phyloP scores from a whole-genome alignment of 2,329 filamentous ascomycete species.

The Claviceps arundinis region DNA sequence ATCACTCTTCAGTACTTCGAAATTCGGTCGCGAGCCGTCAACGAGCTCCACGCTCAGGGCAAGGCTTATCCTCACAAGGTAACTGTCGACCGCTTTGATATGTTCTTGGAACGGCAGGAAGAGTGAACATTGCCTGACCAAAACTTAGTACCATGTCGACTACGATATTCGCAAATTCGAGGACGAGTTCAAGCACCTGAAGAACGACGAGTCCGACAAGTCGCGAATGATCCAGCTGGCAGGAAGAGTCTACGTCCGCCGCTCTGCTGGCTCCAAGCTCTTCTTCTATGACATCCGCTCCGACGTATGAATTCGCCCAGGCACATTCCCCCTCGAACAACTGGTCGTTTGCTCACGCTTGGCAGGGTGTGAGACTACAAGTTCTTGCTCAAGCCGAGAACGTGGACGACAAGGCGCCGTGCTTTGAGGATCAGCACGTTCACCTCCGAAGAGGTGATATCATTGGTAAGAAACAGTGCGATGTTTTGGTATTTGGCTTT shows the following conservation, averaged over 20 bases:
- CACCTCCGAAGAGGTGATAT: constrained; percentile 83
- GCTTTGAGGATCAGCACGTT: constrained; percentile 83
- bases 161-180: constrained; percentile 73
- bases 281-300: constrained; percentile 66
- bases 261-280: constrained; percentile 69
- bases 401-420: constrained; percentile 46
- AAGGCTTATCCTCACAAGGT: constrained; percentile 68
- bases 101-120: neutral
- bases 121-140: neutral
- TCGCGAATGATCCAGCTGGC: constrained; percentile 66
- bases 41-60: constrained; percentile 27
- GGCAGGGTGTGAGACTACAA: constrained; percentile 56
- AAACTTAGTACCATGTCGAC: constrained; percentile 57
- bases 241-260: constrained; percentile 81
- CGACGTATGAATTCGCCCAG: constrained; percentile 13
- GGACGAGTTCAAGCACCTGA: constrained; percentile 63
- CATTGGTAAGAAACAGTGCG: constrained; percentile 41
- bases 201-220: constrained; percentile 74
- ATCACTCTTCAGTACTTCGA: constrained; percentile 58
- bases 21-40: constrained; percentile 72
- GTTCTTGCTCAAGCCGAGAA: constrained; percentile 85
- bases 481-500: neutral
- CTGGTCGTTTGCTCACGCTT: neutral
- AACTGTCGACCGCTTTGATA: neutral
- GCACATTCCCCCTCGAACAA: neutral